A percentile compares a stretch with the other conserved stretches of the same genome.
phyloP scores from a whole-genome alignment of 2,329 filamentous ascomycete genomes.

The Lomentospora prolificans region DNA sequence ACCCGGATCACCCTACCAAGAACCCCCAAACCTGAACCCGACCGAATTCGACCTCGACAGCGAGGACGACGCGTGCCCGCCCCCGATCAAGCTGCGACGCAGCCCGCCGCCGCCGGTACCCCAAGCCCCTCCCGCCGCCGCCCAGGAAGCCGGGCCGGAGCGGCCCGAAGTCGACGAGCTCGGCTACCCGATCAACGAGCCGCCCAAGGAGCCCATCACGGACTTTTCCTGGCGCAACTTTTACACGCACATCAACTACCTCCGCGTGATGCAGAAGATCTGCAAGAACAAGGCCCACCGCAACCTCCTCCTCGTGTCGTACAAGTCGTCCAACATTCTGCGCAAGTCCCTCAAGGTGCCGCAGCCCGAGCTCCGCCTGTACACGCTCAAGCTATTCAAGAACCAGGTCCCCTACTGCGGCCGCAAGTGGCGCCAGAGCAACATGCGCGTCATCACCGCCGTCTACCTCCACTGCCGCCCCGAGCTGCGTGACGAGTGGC shows the following conservation, averaged over 20 bases:
- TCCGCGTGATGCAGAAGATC: slow-evolving; percentile 94
- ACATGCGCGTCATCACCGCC: slow-evolving; percentile 97
- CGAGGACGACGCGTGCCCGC: slow-evolving; percentile 72
- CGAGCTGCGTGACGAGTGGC: slow-evolving; percentile 90
- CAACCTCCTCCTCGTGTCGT: slow-evolving; percentile 85
- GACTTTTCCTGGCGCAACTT: slow-evolving; percentile 90
- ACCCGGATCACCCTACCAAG: slow-evolving; percentile 9
- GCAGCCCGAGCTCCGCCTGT: slow-evolving; percentile 76
- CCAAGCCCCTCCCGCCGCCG: neutral
- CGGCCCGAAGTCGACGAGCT: slow-evolving; percentile 72
- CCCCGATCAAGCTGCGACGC: slow-evolving; percentile 61
- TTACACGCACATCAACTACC: slow-evolving; percentile 88
- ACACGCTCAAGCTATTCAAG: slow-evolving; percentile 97
- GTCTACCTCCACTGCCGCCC: slow-evolving; percentile 91
- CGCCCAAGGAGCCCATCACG: slow-evolving; percentile 70
- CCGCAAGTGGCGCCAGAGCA: slow-evolving; percentile 93
- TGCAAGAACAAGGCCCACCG: slow-evolving; percentile 94
- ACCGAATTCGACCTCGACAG: slow-evolving; percentile 33
- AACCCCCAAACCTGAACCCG: neutral
- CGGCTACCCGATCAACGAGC: slow-evolving; percentile 64
- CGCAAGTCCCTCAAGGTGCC: slow-evolving; percentile 87
- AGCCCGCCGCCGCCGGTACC: slow-evolving; percentile 30
- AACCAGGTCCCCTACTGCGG: slow-evolving; percentile 97
- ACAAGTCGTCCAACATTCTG: slow-evolving; percentile 88
- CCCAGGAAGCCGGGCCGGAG: neutral